Evolutionary conservation across 495 filamentous ascomycete species (phyloP).

Genomic region (Aspergillus nanangensis): DNA sequence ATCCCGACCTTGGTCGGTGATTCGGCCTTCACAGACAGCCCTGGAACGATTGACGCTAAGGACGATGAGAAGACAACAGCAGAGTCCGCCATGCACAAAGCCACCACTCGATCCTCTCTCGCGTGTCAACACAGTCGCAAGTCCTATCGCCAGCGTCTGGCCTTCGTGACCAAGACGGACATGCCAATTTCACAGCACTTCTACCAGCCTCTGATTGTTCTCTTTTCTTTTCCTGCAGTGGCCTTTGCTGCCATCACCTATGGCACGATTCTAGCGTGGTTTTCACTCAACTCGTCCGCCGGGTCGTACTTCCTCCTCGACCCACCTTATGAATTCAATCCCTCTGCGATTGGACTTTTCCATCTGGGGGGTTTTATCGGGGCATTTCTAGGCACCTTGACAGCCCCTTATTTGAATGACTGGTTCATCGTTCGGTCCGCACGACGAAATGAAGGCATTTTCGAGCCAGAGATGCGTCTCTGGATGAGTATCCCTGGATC

Average conservation of each 20-base stretch:
- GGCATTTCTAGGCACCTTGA: conserved; percentile 27
- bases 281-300: conserved; percentile 26
- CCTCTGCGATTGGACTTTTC: conserved; percentile 31
- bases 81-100: background rate
- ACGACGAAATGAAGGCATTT: conserved; percentile 35
- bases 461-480: conserved; percentile 39
- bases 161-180: conserved; percentile 19
- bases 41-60: background rate
- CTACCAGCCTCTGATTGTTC: conserved; percentile 17
- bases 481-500: conserved; percentile 24
- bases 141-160: conserved; percentile 22
- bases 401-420: conserved; percentile 31
- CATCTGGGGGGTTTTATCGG: conserved; percentile 37
- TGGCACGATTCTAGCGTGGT: conserved; percentile 28
- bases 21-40: background rate
- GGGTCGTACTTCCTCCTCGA: conserved; percentile 25
- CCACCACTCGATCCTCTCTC: background rate
- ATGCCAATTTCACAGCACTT: conserved; percentile 22
- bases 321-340: conserved; percentile 36
- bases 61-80: background rate
- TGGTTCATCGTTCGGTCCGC: conserved; percentile 28
- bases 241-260: conserved; percentile 32
- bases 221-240: conserved; percentile 29
- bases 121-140: conserved; percentile 5
- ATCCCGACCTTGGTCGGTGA: conserved; percentile 1